These are phyloP conservation scores for Herpetomonas samuelpessoai DNA, from an alignment of 208 protist species.

Conservation along the genomic window DNA sequence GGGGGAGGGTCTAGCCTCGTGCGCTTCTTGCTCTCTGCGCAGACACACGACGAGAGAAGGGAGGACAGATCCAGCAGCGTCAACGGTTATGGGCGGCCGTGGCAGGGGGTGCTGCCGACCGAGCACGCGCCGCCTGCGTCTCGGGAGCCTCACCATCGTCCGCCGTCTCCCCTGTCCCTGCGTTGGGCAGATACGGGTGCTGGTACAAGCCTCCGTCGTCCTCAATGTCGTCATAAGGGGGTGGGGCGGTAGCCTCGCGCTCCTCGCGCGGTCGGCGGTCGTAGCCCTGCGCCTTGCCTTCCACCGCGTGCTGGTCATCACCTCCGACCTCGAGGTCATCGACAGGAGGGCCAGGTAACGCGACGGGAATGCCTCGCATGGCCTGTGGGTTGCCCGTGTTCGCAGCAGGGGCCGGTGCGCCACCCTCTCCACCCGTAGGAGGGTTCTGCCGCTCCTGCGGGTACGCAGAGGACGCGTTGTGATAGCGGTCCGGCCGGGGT, in stretches of 20 bases:
- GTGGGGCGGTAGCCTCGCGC: background rate
- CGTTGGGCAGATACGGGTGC: background rate
- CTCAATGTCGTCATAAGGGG: background rate
- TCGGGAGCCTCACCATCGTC: background rate
- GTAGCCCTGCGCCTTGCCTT: background rate
- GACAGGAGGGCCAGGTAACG: background rate
- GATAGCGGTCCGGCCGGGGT: background rate
- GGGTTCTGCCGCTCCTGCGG: too few relatives aligned
- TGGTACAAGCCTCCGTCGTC: background rate
- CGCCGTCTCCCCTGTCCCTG: background rate
- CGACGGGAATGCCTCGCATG: background rate
- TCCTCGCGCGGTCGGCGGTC: background rate
- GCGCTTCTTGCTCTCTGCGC: background rate
- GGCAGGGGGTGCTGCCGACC: too few relatives aligned
- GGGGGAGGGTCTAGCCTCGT: too few relatives aligned
- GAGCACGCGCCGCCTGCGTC: too few relatives aligned
- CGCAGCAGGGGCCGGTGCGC: too few relatives aligned
- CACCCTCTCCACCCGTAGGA: background rate
- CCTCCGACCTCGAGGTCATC: background rate
- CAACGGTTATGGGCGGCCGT: background rate
- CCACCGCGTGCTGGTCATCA: too few relatives aligned
- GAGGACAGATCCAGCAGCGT: background rate
- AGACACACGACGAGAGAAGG: background rate
- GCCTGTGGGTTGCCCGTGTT: background rate
- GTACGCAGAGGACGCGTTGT: background rate